Base-by-base conservation (phyloP, 2,329 filamentous ascomycete species). In the Tolypocladium tundrense region DNA sequence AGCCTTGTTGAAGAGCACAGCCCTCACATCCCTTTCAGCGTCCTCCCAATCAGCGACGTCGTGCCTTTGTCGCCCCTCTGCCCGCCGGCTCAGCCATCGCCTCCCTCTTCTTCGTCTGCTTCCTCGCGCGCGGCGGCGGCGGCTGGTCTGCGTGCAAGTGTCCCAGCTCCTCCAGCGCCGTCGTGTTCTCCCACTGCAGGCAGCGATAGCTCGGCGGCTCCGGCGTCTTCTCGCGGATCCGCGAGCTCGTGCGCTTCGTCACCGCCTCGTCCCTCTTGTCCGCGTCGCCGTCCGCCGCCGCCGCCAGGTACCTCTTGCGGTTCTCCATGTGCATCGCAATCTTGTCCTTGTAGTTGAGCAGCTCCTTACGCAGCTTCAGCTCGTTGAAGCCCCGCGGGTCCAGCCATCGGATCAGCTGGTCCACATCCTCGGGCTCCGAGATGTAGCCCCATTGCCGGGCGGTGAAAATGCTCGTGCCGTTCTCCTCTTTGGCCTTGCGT, bases 361-460 rank as follows among this genome's bases (percentile, higher is more conserved):
- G 80, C 70, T 97, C 93, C 73, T 97, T 97, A 60, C 88, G 85
- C 54, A 99, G 79, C 68, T 91, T 92, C 61, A 88, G 76, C 73
- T 99, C 94, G 62, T 96, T 91, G 62, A 88, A 80, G 1, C 94
- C 94, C 19, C 90, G 88, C 14, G 87, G 82, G 67, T 99, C 93
- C 5, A 99, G 81, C 92, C 94, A 99, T 56, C 82, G 82, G 61
- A 97, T 84, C 21, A 99, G 80, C 56, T 82, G 82, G 60, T 94
- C 89, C 6, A 99, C 74, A 42, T 89, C 82, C 54, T 88, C 84
- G 0, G 90, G 85, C 13, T 94, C 88, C 42, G 93, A 89, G 65
- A 91, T 91, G 73, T 90, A 99, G 13, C 89, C 94, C 92, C 94
- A 99, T 71, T 97, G 88, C 14, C 77, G 75, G 2, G 93, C 90